Conservation (phyloP, 1,284 basidiomycete genomes). For the Ceratobasidium sp. region DNA sequence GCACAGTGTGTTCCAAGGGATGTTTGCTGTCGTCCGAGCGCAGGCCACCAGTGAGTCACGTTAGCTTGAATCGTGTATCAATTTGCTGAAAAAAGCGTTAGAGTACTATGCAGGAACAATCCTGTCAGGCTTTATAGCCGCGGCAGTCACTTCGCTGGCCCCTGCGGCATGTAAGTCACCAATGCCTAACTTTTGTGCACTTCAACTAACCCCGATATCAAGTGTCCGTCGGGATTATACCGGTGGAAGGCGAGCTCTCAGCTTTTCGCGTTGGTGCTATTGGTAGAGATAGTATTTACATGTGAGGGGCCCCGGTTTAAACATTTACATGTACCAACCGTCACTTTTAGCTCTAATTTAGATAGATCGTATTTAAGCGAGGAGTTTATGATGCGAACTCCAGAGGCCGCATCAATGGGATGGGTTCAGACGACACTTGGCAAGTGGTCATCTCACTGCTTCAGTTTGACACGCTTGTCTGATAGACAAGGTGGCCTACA, state of each 20-base stretch:
- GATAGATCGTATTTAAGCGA: neutral
- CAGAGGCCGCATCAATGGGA: conserved; percentile 30
- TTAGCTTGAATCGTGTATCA: neutral
- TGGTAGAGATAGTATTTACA: conserved; percentile 4
- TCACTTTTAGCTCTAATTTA: neutral
- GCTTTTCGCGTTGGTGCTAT: conserved; percentile 34
- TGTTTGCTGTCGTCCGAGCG: neutral
- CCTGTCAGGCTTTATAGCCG: conserved; percentile 8
- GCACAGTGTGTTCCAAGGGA: neutral
- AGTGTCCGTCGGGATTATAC: conserved; percentile 36
- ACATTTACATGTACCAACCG: neutral
- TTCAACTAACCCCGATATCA: neutral
- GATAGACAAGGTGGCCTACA: neutral
- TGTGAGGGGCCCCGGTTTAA: neutral
- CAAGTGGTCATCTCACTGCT: neutral
- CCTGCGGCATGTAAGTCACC: conserved; percentile 33
- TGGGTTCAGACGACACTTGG: conserved; percentile 36
- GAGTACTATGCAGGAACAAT: conserved; percentile 32
- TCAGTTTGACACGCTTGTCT: no score
- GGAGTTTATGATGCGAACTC: neutral
- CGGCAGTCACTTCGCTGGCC: conserved; percentile 14
- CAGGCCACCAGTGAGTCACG: conserved; percentile 17
- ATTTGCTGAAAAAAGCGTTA: neutral
- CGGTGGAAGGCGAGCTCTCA: conserved; percentile 12
- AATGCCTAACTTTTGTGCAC: neutral